Percentiles rank a stretch among this genome's conserved stretches.
Evolutionary conservation across 1,139 yeast species (phyloP).

Genomic region (Sugiyamaella neomexicana): DNA sequence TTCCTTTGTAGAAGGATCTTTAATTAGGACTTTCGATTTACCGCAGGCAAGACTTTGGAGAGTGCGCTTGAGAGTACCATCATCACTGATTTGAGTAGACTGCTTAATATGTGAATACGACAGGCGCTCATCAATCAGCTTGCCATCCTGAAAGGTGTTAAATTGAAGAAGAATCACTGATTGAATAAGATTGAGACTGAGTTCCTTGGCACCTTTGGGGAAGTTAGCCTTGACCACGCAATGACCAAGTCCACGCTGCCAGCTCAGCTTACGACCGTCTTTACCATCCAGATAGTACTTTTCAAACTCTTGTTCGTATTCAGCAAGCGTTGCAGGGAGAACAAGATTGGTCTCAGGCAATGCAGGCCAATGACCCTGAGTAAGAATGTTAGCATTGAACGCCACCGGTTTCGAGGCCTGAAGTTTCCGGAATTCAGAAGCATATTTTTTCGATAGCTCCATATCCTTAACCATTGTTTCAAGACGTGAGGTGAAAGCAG

Average conservation of each 20-base stretch:
- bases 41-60: conserved; percentile 37
- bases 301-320: conserved; percentile 31
- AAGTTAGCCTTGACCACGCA: conserved; percentile 39
- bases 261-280: conserved; percentile 33
- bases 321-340: conserved; percentile 33
- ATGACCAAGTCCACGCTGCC: conserved; percentile 39
- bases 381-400: conserved; percentile 36
- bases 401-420: conserved; percentile 27
- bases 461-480: conserved; percentile 43
- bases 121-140: conserved; percentile 23
- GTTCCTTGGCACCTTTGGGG: conserved; percentile 37
- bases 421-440: conserved; percentile 30
- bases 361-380: conserved; percentile 40
- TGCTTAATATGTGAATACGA: conserved; percentile 30
- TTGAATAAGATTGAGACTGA: conserved; percentile 36
- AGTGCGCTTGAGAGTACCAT: conserved; percentile 31
- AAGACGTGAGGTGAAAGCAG: conserved; percentile 36
- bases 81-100: conserved; percentile 29
- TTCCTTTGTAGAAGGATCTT: conserved; percentile 30
- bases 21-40: conserved; percentile 34
- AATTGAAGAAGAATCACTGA: conserved; percentile 38
- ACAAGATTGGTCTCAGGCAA: conserved; percentile 37
- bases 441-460: conserved; percentile 29
- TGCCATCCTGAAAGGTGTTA: conserved; percentile 22
- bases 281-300: conserved; percentile 27